Percentiles rank a stretch among this genome's conserved stretches.
phyloP scores from a whole-genome alignment of 192 early-diverging fungal genomes.

The Backusella tarrabulga region DNA sequence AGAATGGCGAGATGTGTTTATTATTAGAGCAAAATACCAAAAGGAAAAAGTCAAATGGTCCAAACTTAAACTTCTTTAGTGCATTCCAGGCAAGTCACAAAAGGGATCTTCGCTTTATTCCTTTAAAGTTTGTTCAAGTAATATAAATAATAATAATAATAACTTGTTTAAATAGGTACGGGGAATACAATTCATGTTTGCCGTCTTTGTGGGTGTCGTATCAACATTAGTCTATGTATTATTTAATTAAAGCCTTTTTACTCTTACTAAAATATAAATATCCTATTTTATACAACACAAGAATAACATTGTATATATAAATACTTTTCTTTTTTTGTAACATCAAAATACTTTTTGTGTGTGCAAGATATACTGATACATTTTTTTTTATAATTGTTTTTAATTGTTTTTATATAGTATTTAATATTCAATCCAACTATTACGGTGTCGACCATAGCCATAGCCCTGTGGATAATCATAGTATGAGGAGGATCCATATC shows the following conservation, averaged over 20 bases:
- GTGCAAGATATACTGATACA: no score
- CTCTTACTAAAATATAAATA: no score
- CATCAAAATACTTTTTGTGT: no score
- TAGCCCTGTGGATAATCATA: slow-evolving; percentile 3
- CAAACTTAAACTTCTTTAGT: slow-evolving; percentile 1
- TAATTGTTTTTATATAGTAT: not conserved
- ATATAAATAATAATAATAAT: not conserved
- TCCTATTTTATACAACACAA: not conserved
- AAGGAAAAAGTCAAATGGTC: not conserved
- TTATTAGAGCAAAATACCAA: not conserved
- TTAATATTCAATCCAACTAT: slow-evolving; percentile 10
- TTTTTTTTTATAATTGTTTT: not conserved
- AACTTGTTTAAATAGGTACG: not conserved
- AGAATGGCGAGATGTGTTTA: not conserved
- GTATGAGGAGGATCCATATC: not conserved
- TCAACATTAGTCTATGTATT: slow-evolving; percentile 14
- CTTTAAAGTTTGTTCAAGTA: not conserved
- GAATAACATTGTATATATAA: not conserved
- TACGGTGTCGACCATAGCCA: slow-evolving; percentile 7
- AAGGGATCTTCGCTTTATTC: no score
- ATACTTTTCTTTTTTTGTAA: not conserved
- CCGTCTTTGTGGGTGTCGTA: not conserved
- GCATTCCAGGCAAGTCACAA: slow-evolving; percentile 12
- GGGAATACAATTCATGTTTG: slow-evolving; percentile 5
- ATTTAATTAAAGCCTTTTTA: not conserved